Conservation (phyloP, 2,329 filamentous ascomycete genomes). For the Cladophialophora bantiana region DNA sequence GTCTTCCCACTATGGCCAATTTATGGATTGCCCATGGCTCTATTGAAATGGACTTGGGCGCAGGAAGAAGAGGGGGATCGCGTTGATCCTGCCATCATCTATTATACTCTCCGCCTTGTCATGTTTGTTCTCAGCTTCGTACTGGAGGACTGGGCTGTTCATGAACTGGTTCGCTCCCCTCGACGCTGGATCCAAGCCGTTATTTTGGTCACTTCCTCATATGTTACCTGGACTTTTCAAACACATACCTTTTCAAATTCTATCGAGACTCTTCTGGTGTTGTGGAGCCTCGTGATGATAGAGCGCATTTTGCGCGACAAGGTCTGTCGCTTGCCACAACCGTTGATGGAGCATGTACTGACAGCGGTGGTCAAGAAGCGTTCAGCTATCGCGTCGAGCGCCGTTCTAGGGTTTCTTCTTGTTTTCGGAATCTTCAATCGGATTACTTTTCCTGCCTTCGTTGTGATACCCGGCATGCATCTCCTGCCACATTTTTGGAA, state of each 20-base stretch:
- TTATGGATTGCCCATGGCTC: constrained; percentile 91
- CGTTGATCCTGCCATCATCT: constrained; percentile 83
- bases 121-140: constrained; percentile 98
- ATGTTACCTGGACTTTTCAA: constrained; percentile 98
- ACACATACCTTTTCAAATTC: constrained; percentile 99
- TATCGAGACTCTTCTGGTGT: constrained; percentile 88
- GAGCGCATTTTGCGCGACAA: constrained; percentile 81
- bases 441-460: constrained; percentile 94
- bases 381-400: constrained; percentile 76
- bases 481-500: constrained; percentile 84
- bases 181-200: constrained; percentile 75
- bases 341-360: constrained; percentile 7
- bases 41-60: constrained; percentile 90
- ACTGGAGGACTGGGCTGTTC: constrained; percentile 94
- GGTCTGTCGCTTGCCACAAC: constrained; percentile 58
- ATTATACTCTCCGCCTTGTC: constrained; percentile 83
- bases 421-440: constrained; percentile 93
- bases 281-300: constrained; percentile 92
- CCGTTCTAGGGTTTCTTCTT: constrained; percentile 78
- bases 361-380: constrained; percentile 62
- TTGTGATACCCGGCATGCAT: constrained; percentile 81
- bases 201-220: constrained; percentile 89
- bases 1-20: constrained; percentile 95
- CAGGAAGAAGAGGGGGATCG: constrained; percentile 80
- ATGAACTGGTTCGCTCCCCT: constrained; percentile 83